Base-by-base conservation (phyloP, 352 stramenopile genomes). In the Phytophthora cactorum region DNA sequence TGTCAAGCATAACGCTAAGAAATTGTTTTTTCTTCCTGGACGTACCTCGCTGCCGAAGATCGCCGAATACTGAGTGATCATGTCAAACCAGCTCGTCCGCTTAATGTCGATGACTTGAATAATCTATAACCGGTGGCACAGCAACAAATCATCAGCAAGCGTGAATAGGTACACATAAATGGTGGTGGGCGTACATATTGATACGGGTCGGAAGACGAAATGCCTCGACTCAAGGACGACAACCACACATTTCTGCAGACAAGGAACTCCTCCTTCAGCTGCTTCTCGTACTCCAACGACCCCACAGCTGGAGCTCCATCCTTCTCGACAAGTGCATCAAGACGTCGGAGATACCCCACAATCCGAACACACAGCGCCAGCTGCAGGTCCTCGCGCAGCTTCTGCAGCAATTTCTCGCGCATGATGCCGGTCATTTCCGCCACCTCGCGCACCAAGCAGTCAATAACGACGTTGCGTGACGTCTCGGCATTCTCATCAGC, bases 31-130 rank as follows among this genome's bases (percentile, higher is more conserved):
- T 25, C 32, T 38, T 38, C 5, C 8, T 25, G 25, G 28, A 52
- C 56, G 28, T 63, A 90, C 84, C 68, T 93, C 81, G 53, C 78
- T 92, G 15, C 88, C 88, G 51, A 97, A 97, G 59, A 97, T 97
- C 8, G 90, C 90, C 46, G 87, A 95, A 70, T 96, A 97, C 60
- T 97, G 90, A 7, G 89, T 97, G 53, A 97, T 92, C 76, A 95
- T 87, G 47, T 97, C 89, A 58, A 97, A 96, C 90, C 88, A 96
- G 68, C 87, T 96, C 47, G 90, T 91, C 31, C 90, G 78, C 68
- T 95, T 96, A 36, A 91, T 79, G 55, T 97, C 90, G 54, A 96
- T 93, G 25, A 96, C 58, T 88, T 95, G 85, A 31, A 94, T 82
- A 25, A 88, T 86, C 86, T 96, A 66, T 44, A 67, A 4, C 5